Base-by-base conservation (phyloP, 768 basidiomycete genomes). In the Kwoniella shandongensis region DNA sequence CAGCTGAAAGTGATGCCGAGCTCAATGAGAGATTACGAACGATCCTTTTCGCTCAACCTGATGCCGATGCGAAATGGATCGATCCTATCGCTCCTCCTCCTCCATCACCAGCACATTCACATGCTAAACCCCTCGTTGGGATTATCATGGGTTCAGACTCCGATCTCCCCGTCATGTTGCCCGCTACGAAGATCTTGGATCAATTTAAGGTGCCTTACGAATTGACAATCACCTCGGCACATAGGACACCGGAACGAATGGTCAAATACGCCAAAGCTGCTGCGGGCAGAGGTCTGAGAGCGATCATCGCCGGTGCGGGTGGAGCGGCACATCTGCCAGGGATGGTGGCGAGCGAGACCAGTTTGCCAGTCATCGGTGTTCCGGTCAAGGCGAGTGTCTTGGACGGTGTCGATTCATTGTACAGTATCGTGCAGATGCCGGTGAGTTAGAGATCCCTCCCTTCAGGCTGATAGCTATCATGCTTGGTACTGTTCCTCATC, bases 131-230 rank as follows among this genome's bases (percentile, higher is more conserved):
- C 5, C 81, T 97, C 11, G 89, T 97, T 0, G 88, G 89, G 0
- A 83, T 99, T 57, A 92, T 99, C 74, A 99, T 98, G 96, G 96
- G 96, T 17, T 94, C 91, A 10, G 94, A 98, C 77, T 97, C 94
- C 13, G 96, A 99, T 75, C 79, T 99, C n/a, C 89, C 91, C 0
- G 85, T 86, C 18, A 92, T 99, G 87, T 81, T 89, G 15, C 87
- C 91, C 4, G 90, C 89, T 15, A 88, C 94, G 0, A 84, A 81
- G 41, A 85, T 96, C 54, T 83, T 98, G 18, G 86, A 89, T 66
- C 78, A 79, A n/a, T 96, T 97, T 77, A 67, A 73, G 8, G 79
- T 98, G 20, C 90, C 94, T 0, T 96, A 89, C 78, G 94, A 99
- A 74, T 80, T 99, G 10, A 90, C 90, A 11, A 91, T 99, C 69